Evolutionary conservation across 768 basidiomycete genomes (phyloP).

Genomic region (Macrolepiota albuminosa): DNA sequence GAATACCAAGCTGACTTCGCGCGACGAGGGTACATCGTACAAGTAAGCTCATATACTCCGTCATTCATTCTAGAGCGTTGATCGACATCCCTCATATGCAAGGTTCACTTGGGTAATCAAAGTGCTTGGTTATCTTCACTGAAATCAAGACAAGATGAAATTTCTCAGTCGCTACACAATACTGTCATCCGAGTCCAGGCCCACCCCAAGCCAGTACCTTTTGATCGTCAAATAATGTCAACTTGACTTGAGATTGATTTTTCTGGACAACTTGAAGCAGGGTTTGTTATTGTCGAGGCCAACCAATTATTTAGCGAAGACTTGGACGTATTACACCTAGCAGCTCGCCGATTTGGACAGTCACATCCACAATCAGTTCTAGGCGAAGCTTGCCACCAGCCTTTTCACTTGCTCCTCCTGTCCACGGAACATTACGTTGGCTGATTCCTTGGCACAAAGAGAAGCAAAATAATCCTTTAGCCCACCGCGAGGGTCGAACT

Average conservation of each 20-base stretch:
- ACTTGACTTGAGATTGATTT: no score
- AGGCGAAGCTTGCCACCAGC: no score
- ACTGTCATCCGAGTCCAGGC: background rate
- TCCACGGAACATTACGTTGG: no score
- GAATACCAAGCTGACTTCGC: slow-evolving; percentile 6
- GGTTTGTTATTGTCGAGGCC: background rate
- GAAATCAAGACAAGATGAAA: background rate
- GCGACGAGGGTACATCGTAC: slow-evolving; percentile 32
- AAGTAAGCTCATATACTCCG: slow-evolving; percentile 22
- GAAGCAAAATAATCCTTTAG: background rate
- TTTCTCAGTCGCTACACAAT: background rate
- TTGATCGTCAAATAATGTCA: background rate
- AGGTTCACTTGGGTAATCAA: slow-evolving; percentile 12
- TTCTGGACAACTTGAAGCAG: background rate
- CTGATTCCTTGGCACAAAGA: no score
- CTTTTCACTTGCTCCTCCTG: no score
- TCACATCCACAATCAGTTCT: no score
- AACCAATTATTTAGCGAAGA: background rate
- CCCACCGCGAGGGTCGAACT: slow-evolving; percentile 72
- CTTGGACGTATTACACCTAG: no score
- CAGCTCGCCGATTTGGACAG: no score
- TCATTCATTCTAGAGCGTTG: background rate
- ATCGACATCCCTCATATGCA: background rate
- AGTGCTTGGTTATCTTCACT: background rate
- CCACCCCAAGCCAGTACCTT: background rate